These are phyloP conservation scores for Penicillium cosmopolitanum DNA, from an alignment of 495 filamentous ascomycete species.

Conservation along the genomic window DNA sequence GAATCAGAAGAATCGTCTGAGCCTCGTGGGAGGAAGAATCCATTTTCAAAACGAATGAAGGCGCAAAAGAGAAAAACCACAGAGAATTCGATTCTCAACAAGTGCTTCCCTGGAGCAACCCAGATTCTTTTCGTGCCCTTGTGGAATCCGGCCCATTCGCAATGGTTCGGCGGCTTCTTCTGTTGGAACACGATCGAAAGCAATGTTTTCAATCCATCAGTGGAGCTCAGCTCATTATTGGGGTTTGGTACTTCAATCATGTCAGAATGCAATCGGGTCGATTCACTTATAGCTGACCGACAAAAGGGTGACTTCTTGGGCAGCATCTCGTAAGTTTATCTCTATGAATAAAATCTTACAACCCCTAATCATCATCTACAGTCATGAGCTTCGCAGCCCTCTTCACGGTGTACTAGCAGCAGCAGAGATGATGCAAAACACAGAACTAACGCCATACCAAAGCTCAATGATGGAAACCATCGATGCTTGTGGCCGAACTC, in stretches of 20 bases:
- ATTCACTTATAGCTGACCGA: slow-evolving; percentile 56
- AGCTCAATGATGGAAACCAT: slow-evolving; percentile 69
- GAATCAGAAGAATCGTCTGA: slow-evolving; percentile 24
- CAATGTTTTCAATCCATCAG: slow-evolving; percentile 38
- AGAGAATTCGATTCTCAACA: slow-evolving; percentile 44
- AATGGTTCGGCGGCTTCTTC: slow-evolving; percentile 72
- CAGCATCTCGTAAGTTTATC: slow-evolving; percentile 57
- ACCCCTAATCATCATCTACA: slow-evolving; percentile 33
- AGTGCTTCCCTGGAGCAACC: slow-evolving; percentile 44
- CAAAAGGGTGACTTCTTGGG: slow-evolving; percentile 75
- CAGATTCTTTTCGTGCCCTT: slow-evolving; percentile 57
- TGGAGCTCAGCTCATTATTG: slow-evolving; percentile 50
- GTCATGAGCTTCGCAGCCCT: slow-evolving; percentile 76
- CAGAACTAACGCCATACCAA: slow-evolving; percentile 51
- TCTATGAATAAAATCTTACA: too few relatives aligned
- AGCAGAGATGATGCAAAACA: slow-evolving; percentile 62
- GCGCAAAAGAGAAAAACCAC: slow-evolving; percentile 37
- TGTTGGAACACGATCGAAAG: slow-evolving; percentile 57
- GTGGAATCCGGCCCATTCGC: slow-evolving; percentile 65
- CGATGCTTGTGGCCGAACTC: slow-evolving; percentile 70
- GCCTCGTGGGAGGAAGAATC: slow-evolving; percentile 19
- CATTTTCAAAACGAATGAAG: slow-evolving; percentile 30
- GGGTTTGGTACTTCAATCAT: slow-evolving; percentile 69
- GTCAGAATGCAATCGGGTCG: slow-evolving; percentile 66
- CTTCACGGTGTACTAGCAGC: slow-evolving; percentile 74